Evolutionary conservation across 2,329 filamentous ascomycete genomes (phyloP), one percentile per base, ranked within the genome.

Genomic region (Cordyceps farinosa): DNA sequence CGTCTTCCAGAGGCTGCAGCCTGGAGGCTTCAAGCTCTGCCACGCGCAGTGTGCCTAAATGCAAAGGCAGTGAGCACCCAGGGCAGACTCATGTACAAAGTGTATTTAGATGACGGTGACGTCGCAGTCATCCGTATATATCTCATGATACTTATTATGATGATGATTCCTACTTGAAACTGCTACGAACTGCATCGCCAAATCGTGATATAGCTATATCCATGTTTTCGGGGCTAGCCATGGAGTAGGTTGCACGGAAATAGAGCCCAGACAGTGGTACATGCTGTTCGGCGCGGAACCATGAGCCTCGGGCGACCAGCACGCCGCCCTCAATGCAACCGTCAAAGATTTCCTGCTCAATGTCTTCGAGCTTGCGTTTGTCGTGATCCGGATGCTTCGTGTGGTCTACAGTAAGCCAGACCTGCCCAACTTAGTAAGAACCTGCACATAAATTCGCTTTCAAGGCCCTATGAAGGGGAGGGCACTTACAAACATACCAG

Each of bases 401-500:
- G 70, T 86, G 85, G 69, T 91, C 83, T 22, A 95, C 78, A 59
- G 84, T 80, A 64, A 95, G 78, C 91, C 91, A 95, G 72, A 91
- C 82, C 86, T 88, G 53, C 17, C 22, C 15, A 3, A 27, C 3
- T 44, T 32, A 34, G 57, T 61, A 51, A 60, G 15, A 38, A 63
- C 1, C 27, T 4, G 5, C 8, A 3, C 9, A 32, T 13, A 22
- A 4, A 27, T 30, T 7, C 38, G 5, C 36, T 30, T 47, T 13
- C 15, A 51, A 42, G 34, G 22, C 22, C 22, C n/a, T 17, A 3
- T 47, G 38, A n/a, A 27, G 8, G 22, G 34, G 27, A 40, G 13
- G 27, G n/a, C 44, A 87, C 89, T 82, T 77, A 91, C 89, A 84
- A 99, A 99, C 95, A 99, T 99, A 73, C 94, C 94, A 1, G 93